A percentile compares a stretch with the other conserved stretches of the same genome.
Evolutionary conservation across 371 early-diverging fungal genomes (phyloP).

Genomic region (Mortierella polycephala): DNA sequence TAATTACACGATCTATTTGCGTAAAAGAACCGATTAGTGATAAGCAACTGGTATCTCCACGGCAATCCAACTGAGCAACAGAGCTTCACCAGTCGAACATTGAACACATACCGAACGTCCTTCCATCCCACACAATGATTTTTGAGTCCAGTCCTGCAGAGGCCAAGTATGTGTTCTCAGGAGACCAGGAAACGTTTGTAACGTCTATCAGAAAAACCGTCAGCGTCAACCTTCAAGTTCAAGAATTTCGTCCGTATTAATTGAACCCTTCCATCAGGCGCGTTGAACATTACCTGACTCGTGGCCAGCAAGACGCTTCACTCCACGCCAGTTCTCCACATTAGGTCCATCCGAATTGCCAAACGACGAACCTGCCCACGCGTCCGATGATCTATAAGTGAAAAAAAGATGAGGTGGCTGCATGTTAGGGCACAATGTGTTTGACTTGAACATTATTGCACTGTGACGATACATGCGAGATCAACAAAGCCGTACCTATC

Average conservation of each 20-base stretch:
- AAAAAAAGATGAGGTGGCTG: background rate
- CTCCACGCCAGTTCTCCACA: conserved; percentile 82
- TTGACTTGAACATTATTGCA: background rate
- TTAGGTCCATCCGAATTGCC: conserved; percentile 68
- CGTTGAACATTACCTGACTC: conserved; percentile 84
- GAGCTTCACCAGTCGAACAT: background rate
- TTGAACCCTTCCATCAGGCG: too few species aligned
- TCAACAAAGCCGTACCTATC: conserved; percentile 60
- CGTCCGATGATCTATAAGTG: conserved; percentile 47
- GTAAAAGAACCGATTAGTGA: background rate
- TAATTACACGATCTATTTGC: conserved; percentile 65
- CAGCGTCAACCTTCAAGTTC: too few species aligned
- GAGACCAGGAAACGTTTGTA: conserved; percentile 94
- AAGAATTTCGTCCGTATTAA: background rate
- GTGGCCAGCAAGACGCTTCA: conserved; percentile 88
- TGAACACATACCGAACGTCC: conserved; percentile 74
- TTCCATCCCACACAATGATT: conserved; percentile 88
- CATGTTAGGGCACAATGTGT: background rate
- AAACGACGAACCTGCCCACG: conserved; percentile 62
- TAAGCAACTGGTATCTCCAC: background rate
- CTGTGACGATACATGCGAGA: background rate
- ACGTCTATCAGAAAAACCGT: conserved; percentile 72
- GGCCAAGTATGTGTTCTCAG: conserved; percentile 87
- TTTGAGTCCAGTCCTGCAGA: conserved; percentile 91
- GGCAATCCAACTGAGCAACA: background rate